Evolutionary conservation across 1,139 yeast genomes (phyloP), one percentile per base, ranked within the genome.

Genomic region (Pneumocystis jirovecii): DNA sequence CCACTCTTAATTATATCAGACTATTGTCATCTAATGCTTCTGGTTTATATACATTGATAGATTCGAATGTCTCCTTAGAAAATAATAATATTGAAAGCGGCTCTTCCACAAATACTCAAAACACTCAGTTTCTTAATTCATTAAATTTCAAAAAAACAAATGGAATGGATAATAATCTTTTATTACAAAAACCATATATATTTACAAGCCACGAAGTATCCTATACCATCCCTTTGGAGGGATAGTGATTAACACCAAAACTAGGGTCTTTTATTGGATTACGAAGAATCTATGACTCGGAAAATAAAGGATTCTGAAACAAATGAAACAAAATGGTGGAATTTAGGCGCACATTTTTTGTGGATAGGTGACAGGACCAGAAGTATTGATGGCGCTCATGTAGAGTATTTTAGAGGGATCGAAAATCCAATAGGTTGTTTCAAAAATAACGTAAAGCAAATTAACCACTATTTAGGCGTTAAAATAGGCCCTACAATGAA

Each of bases 331-430:
- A 72, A 72, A 39, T 77, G 75, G 75, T 78, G 76, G 73, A 76
- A 78, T 69, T 76, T 80, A 2, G 76, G 79, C 3, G 78, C 80
- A 1, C 81, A 78, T 65, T 78, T 78, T 69, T 72, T 78, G 62
- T 78, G 81, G 81, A 78, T 78, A 62, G 81, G 81, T 19, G 81
- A 78, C 69, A 74, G 81, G 40, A 78, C 81, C 1, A 70, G 81
- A 19, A 80, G 78, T 70, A 70, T 77, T 4, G 77, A 77, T 63
- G 79, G 81, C 19, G 81, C 81, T 5, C 81, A 78, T 66, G 80
- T 78, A 34, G 81, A 78, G 71, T 78, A 77, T 69, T 78, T 78
- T 74, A 70, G 80, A 37, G 81, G 81, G 2, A 74, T 78, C 3
- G 72, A 74, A 68, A 78, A 78, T 67, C 81, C 81, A 6, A 76